A percentile compares a stretch with the other conserved stretches of the same genome.
phyloP scores from a whole-genome alignment of 2,329 filamentous ascomycete species.

The Bertia moriformis region DNA sequence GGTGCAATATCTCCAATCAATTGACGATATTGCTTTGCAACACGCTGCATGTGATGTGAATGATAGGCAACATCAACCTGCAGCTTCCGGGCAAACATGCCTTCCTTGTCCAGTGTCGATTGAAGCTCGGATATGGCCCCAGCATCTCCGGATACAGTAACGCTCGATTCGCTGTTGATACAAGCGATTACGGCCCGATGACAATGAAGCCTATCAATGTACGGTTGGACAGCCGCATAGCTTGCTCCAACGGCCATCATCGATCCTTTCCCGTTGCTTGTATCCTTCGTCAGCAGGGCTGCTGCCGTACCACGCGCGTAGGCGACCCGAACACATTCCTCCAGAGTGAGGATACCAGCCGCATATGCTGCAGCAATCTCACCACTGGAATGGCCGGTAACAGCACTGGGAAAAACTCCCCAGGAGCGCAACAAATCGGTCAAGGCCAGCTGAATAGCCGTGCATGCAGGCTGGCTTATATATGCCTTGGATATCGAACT shows the following conservation, averaged over 20 bases:
- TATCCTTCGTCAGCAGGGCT: neutral
- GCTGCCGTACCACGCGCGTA: neutral
- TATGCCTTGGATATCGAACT: no score
- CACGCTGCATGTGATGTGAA: neutral
- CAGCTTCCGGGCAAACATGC: neutral
- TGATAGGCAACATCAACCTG: neutral
- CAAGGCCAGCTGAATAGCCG: constrained; percentile 5
- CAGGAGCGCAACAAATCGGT: constrained; percentile 3
- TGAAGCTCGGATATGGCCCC: neutral
- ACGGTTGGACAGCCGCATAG: neutral
- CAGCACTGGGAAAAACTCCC: constrained; percentile 3
- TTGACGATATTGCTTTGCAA: neutral
- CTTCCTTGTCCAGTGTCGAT: neutral
- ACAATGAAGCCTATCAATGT: neutral
- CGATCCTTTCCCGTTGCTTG: neutral
- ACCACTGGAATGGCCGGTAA: constrained; percentile 8
- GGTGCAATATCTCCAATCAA: neutral
- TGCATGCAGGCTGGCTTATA: constrained; percentile 6
- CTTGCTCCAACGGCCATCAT: neutral
- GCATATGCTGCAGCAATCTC: constrained; percentile 7
- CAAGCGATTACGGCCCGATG: neutral
- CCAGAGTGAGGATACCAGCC: constrained; percentile 1
- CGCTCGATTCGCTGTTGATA: neutral
- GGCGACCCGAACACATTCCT: neutral
- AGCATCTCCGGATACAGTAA: neutral